phyloP scores from a whole-genome alignment of 2,329 filamentous ascomycete genomes.

The Botryotinia calthae region DNA sequence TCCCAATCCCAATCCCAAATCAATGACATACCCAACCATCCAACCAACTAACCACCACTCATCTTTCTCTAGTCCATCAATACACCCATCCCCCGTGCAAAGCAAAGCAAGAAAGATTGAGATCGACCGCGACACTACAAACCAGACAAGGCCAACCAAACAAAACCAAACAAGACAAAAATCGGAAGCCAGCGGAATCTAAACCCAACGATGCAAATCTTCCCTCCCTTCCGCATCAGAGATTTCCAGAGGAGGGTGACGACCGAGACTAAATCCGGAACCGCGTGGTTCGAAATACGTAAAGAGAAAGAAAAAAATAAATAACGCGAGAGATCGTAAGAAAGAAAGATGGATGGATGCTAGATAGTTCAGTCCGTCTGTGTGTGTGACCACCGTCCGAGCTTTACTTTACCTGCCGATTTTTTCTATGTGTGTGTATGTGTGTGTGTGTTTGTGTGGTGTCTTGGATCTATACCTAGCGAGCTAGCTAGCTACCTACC shows the following conservation, averaged over 20 bases:
- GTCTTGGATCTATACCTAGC: background rate
- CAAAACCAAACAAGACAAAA: no score
- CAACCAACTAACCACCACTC: no score
- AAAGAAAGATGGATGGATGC: no score
- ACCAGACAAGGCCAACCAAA: background rate
- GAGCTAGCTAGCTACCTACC: no score
- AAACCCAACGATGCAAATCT: background rate
- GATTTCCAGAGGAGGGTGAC: constrained; percentile 7
- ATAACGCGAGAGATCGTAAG: background rate
- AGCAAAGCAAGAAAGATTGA: background rate
- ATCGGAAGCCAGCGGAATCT: background rate
- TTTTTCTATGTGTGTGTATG: no score
- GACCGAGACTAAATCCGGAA: constrained; percentile 7
- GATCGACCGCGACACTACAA: background rate
- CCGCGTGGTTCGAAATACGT: background rate
- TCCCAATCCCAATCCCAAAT: no score
- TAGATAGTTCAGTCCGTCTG: background rate
- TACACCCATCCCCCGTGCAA: background rate
- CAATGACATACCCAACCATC: background rate
- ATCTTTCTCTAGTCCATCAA: no score
- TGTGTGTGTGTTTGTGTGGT: no score
- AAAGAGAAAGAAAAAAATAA: background rate
- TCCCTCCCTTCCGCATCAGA: background rate
- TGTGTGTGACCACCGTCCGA: background rate
- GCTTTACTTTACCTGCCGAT: background rate